phyloP scores from a whole-genome alignment of 257 asterid species.

The Mitragyna speciosa region DNA sequence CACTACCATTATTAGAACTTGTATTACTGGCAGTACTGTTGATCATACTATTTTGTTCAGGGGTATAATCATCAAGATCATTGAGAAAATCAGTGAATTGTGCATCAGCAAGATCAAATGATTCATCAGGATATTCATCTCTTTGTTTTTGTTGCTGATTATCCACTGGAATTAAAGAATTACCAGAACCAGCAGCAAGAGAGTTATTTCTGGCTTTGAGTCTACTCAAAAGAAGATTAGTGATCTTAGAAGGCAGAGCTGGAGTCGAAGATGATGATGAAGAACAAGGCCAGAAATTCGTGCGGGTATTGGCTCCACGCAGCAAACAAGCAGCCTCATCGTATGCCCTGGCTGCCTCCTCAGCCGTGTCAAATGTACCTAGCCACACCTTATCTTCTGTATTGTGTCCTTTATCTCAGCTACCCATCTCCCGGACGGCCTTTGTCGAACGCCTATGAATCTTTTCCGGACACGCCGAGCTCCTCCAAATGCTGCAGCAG shows the following conservation, averaged over 20 bases:
- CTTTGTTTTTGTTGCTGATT: slow-evolving; percentile 22
- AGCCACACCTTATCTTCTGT: slow-evolving; percentile 79
- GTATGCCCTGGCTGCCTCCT: slow-evolving; percentile 77
- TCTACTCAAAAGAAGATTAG: slow-evolving; percentile 64
- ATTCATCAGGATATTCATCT: slow-evolving; percentile 24
- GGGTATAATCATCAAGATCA: slow-evolving; percentile 41
- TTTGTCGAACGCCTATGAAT: slow-evolving; percentile 73
- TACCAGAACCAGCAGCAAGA: slow-evolving; percentile 16
- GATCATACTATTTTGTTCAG: slow-evolving; percentile 20
- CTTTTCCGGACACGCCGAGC: slow-evolving; percentile 50
- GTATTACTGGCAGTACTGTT: background rate
- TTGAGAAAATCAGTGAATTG: slow-evolving; percentile 59
- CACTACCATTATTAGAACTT: background rate
- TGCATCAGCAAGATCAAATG: slow-evolving; percentile 41
- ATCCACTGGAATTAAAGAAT: slow-evolving; percentile 14
- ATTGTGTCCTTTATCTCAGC: slow-evolving; percentile 81
- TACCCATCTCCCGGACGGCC: slow-evolving; percentile 87
- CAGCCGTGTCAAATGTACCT: slow-evolving; percentile 80
- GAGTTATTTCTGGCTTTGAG: slow-evolving; percentile 62
- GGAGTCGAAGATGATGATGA: slow-evolving; percentile 45
- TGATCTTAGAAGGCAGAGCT: slow-evolving; percentile 68
- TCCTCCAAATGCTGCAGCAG: slow-evolving; percentile 45
- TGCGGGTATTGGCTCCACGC: slow-evolving; percentile 78
- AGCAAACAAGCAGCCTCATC: slow-evolving; percentile 83
- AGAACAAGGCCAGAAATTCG: slow-evolving; percentile 74